Percentiles rank a stretch among this genome's conserved stretches.
phyloP scores from a whole-genome alignment of 1,284 basidiomycete species.

The Trichosporon sp. region DNA sequence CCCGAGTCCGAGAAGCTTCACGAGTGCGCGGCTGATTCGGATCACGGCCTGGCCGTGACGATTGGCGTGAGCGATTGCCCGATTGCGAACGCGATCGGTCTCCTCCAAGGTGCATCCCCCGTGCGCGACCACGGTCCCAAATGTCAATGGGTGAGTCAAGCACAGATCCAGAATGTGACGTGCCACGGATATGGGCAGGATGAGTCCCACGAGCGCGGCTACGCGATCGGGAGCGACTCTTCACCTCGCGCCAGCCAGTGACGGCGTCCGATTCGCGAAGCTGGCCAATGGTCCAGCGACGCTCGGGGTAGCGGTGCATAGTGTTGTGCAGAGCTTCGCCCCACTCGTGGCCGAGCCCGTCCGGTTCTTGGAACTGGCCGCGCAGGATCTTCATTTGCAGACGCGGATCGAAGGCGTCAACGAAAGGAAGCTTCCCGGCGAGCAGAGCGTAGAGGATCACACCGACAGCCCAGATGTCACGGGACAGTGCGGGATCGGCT shows the following conservation, averaged over 20 bases:
- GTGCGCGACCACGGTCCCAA: neutral
- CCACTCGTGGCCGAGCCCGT: slow-evolving; percentile 67
- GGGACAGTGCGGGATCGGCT: slow-evolving; percentile 59
- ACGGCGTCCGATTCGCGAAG: slow-evolving; percentile 78
- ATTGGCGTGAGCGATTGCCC: neutral
- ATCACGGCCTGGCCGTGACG: neutral
- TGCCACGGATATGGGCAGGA: slow-evolving; percentile 3
- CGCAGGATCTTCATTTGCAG: slow-evolving; percentile 86
- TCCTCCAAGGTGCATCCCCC: neutral
- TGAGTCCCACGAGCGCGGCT: slow-evolving; percentile 7
- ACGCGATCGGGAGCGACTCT: slow-evolving; percentile 40
- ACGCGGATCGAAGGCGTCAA: slow-evolving; percentile 82
- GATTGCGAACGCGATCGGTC: slow-evolving; percentile 15
- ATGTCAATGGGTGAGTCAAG: slow-evolving; percentile 8
- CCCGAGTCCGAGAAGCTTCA: slow-evolving; percentile 3
- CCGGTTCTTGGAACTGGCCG: slow-evolving; percentile 64
- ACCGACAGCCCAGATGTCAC: slow-evolving; percentile 92
- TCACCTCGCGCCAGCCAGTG: slow-evolving; percentile 68
- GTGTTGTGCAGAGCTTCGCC: slow-evolving; percentile 74
- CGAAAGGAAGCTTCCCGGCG: slow-evolving; percentile 77
- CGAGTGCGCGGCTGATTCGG: neutral
- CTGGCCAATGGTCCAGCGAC: slow-evolving; percentile 73
- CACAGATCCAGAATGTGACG: slow-evolving; percentile 14
- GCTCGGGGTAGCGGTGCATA: slow-evolving; percentile 64
- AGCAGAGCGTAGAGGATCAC: slow-evolving; percentile 82